A percentile compares a stretch with the other conserved stretches of the same genome.
Conservation (phyloP, 1,284 basidiomycete genomes). For the Cutaneotrichosporon cavernicola region DNA sequence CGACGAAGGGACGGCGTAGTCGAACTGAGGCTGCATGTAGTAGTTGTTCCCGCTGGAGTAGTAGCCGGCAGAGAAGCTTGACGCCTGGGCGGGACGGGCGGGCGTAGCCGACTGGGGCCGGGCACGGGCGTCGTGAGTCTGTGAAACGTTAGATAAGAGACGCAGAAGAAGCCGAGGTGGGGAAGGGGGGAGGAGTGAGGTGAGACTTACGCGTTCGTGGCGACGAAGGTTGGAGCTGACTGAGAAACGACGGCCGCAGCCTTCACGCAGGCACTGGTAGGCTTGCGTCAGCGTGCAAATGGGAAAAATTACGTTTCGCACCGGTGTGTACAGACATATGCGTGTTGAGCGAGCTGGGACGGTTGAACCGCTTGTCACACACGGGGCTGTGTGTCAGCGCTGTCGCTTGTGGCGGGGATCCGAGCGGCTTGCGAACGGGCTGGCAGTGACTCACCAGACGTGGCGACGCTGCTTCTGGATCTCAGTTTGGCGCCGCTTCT, state of each 20-base stretch:
- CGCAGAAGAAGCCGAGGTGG: background rate
- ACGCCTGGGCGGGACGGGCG: background rate
- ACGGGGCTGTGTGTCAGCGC: conserved; percentile 47
- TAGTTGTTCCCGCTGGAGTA: conserved; percentile 1
- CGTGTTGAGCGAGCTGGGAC: conserved; percentile 64
- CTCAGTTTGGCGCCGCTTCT: conserved; percentile 18
- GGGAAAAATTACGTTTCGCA: conserved; percentile 58
- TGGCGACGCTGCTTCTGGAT: conserved; percentile 26
- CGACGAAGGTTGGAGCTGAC: conserved; percentile 65
- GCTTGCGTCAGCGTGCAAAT: conserved; percentile 50
- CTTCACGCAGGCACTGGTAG: conserved; percentile 57
- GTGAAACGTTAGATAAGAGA: background rate
- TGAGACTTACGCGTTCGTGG: conserved; percentile 55
- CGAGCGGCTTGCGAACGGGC: background rate
- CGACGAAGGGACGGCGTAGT: background rate
- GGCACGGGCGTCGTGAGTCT: conserved; percentile 11
- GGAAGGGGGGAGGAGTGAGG: background rate
- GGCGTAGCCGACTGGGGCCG: background rate
- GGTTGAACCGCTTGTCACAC: conserved; percentile 62
- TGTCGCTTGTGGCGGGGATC: background rate
- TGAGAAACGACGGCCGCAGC: conserved; percentile 60
- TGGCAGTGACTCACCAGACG: conserved; percentile 27
- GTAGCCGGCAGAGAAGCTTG: background rate
- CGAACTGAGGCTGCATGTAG: conserved; percentile 3
- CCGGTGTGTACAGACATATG: conserved; percentile 69